Conservation (phyloP, 192 early-diverging fungal species). For the Backusella westeae region DNA sequence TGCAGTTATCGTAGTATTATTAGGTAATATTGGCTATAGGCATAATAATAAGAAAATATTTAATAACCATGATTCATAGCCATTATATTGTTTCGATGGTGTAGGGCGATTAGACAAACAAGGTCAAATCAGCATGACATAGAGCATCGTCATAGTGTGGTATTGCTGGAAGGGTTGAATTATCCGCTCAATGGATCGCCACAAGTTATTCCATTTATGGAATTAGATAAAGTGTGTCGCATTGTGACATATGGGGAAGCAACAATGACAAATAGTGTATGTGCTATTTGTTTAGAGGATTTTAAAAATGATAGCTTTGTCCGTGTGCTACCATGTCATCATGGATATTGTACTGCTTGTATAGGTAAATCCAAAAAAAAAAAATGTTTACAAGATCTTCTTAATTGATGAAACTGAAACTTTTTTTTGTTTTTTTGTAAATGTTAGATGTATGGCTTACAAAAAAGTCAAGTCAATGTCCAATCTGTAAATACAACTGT, state of each 20-base stretch:
- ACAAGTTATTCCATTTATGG: conserved; percentile 5
- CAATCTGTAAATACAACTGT: conserved; percentile 33
- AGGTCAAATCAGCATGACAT: background rate
- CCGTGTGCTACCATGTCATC: conserved; percentile 34
- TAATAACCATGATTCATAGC: background rate
- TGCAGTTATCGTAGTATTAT: background rate
- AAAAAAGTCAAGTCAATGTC: conserved; percentile 25
- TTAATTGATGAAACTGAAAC: background rate
- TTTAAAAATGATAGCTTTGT: conserved; percentile 14
- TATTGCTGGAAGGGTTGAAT: background rate
- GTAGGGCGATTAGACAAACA: background rate
- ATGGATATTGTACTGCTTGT: conserved; percentile 36
- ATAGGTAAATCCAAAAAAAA: conserved; percentile 30
- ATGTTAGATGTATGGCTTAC: conserved; percentile 26
- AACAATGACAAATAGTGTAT: conserved; percentile 17
- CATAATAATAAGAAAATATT: background rate
- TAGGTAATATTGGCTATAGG: background rate
- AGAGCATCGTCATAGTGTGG: background rate
- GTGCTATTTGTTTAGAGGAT: conserved; percentile 39
- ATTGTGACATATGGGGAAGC: conserved; percentile 13
- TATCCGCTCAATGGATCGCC: background rate
- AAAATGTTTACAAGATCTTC: background rate
- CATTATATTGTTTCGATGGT: background rate
- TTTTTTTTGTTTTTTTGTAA: background rate
- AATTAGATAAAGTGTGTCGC: conserved; percentile 27